Evolutionary conservation across 1,139 yeast genomes (phyloP).

Genomic region (Sugiyamaella grinbergsii): DNA sequence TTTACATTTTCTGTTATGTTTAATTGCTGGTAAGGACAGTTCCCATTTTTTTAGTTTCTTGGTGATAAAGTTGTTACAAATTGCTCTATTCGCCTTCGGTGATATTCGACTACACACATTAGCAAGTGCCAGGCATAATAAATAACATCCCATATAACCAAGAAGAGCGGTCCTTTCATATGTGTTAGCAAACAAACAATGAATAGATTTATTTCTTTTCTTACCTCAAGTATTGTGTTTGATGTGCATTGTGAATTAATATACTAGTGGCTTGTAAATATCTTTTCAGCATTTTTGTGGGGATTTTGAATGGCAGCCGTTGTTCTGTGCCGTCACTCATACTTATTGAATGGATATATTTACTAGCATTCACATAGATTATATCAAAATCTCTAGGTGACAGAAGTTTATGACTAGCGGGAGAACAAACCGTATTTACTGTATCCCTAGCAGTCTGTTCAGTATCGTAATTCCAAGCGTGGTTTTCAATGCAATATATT

Average conservation of each 20-base stretch:
- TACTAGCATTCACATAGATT: conserved; percentile 24
- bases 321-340: conserved; percentile 2
- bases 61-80: conserved; percentile 4
- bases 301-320: conserved; percentile 21
- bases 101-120: conserved; percentile 5
- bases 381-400: conserved; percentile 23
- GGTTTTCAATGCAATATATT: conserved; percentile 18
- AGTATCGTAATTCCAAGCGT: conserved; percentile 13
- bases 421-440: conserved; percentile 19
- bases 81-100: not conserved
- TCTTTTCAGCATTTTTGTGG: conserved; percentile 8
- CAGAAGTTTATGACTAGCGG: conserved; percentile 16
- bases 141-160: conserved; percentile 9
- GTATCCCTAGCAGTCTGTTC: conserved; percentile 14
- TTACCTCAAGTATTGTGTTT: conserved; percentile 16
- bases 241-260: conserved; percentile 12
- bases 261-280: conserved; percentile 12
- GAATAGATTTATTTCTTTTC: not conserved
- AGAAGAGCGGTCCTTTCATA: conserved; percentile 2
- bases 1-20: not conserved
- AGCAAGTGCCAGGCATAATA: not conserved
- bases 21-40: not conserved
- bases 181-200: not conserved
- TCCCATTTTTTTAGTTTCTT: conserved; percentile 9
- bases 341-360: conserved; percentile 13